phyloP scores from a whole-genome alignment of 2,329 filamentous ascomycete species.

The Penicillium occitanis region DNA sequence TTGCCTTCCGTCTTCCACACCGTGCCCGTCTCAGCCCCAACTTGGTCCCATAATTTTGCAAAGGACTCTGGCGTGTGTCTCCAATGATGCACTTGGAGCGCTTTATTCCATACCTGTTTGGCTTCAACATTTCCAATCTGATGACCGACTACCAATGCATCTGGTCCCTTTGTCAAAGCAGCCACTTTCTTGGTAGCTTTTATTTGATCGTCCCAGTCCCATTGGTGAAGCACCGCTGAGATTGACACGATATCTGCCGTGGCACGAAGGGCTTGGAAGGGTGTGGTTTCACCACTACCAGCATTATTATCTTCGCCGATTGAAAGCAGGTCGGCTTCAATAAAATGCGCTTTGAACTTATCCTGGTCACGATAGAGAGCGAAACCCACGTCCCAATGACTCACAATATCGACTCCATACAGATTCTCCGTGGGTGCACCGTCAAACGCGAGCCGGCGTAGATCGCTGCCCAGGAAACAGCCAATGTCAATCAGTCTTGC shows the following conservation, averaged over 20 bases:
- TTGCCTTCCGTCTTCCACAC: constrained; percentile 45
- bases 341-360: constrained; percentile 50
- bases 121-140: constrained; percentile 26
- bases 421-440: constrained; percentile 52
- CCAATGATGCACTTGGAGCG: constrained; percentile 34
- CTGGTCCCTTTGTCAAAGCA: constrained; percentile 30
- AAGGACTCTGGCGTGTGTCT: constrained; percentile 54
- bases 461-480: constrained; percentile 11
- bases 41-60: constrained; percentile 55
- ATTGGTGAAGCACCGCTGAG: constrained; percentile 46
- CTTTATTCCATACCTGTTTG: constrained; percentile 7
- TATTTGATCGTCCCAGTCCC: constrained; percentile 35
- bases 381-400: constrained; percentile 60
- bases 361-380: constrained; percentile 62
- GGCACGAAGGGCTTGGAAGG: constrained; percentile 17
- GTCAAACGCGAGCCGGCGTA: constrained; percentile 39
- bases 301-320: neutral
- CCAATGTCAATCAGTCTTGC: constrained; percentile 12
- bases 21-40: constrained; percentile 52
- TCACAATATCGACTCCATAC: constrained; percentile 52
- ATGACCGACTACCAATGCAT: constrained; percentile 28
- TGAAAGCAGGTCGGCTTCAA: constrained; percentile 48
- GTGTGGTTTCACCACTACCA: neutral
- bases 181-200: constrained; percentile 35
- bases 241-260: constrained; percentile 43